Evolutionary conservation across 208 protist species (phyloP).

Genomic region (Trypanosoma congolense): DNA sequence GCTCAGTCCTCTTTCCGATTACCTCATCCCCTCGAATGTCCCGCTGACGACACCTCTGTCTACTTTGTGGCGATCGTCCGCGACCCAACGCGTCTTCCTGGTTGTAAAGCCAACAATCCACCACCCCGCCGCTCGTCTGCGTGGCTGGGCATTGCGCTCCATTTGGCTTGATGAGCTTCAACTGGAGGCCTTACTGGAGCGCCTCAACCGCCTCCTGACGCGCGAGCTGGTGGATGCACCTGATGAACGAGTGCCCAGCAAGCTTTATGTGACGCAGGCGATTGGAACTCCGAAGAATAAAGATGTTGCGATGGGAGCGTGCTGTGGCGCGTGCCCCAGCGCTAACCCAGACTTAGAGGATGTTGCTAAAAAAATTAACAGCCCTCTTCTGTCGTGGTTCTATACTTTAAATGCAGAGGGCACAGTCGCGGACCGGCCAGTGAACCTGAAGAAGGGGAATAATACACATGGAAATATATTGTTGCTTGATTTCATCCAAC

Average conservation of each 20-base stretch:
- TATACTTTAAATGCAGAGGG: slow-evolving; percentile 21
- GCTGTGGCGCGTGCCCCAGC: slow-evolving; percentile 9
- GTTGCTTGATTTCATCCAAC: slow-evolving; percentile 35
- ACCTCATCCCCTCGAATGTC: slow-evolving; percentile 23
- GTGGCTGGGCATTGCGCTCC: slow-evolving; percentile 24
- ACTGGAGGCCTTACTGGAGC: slow-evolving; percentile 14
- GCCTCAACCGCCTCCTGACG: slow-evolving; percentile 19
- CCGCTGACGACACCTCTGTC: slow-evolving; percentile 28
- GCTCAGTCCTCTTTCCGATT: slow-evolving; percentile 19
- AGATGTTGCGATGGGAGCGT: slow-evolving; percentile 12
- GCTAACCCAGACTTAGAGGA: slow-evolving; percentile 11
- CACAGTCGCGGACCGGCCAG: neutral
- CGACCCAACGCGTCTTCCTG: slow-evolving; percentile 38
- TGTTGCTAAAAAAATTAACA: slow-evolving; percentile 29
- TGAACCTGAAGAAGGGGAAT: neutral
- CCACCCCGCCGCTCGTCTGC: slow-evolving; percentile 18
- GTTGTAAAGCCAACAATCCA: slow-evolving; percentile 20
- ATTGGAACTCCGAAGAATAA: slow-evolving; percentile 25
- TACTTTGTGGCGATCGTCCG: slow-evolving; percentile 19
- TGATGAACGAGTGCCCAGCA: neutral
- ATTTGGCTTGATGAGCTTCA: slow-evolving; percentile 31
- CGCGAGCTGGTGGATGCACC: neutral
- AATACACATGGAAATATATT: slow-evolving; percentile 45
- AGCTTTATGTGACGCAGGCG: slow-evolving; percentile 45
- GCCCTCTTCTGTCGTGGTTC: slow-evolving; percentile 31